phyloP scores from a whole-genome alignment of 805 yeast genomes.

The Candida alai region DNA sequence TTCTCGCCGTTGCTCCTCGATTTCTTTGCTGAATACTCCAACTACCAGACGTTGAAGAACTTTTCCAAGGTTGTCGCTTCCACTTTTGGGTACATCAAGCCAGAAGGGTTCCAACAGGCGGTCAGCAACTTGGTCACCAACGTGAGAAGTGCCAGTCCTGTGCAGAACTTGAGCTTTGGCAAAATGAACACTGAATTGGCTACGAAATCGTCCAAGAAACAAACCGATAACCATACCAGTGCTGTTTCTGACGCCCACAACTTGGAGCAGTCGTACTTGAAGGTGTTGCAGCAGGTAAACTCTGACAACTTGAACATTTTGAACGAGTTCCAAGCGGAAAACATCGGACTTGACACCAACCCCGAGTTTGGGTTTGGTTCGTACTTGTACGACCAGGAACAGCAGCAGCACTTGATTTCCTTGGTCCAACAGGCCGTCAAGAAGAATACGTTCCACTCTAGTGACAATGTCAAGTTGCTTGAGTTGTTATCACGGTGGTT shows the following conservation, averaged over 20 bases:
- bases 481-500: slow-evolving; percentile 70
- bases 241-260: slow-evolving; percentile 47
- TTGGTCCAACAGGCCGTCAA: slow-evolving; percentile 46
- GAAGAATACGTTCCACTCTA: slow-evolving; percentile 40
- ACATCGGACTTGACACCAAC: slow-evolving; percentile 43
- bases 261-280: slow-evolving; percentile 73
- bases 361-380: slow-evolving; percentile 91
- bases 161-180: slow-evolving; percentile 64
- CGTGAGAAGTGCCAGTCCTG: slow-evolving; percentile 48
- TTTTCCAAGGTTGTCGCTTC: slow-evolving; percentile 51
- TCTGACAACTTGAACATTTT: slow-evolving; percentile 52
- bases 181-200: slow-evolving; percentile 25
- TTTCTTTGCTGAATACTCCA: slow-evolving; percentile 57
- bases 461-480: slow-evolving; percentile 45
- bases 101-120: slow-evolving; percentile 37
- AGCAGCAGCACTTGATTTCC: slow-evolving; percentile 41
- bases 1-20: slow-evolving; percentile 76
- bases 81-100: slow-evolving; percentile 48
- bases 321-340: slow-evolving; percentile 51
- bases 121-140: slow-evolving; percentile 50
- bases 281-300: slow-evolving; percentile 69
- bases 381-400: slow-evolving; percentile 55
- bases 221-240: slow-evolving; percentile 15
- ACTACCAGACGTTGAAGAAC: slow-evolving; percentile 41
- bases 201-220: slow-evolving; percentile 24